Conservation (phyloP, 768 basidiomycete genomes). For the Suillus paluster region DNA sequence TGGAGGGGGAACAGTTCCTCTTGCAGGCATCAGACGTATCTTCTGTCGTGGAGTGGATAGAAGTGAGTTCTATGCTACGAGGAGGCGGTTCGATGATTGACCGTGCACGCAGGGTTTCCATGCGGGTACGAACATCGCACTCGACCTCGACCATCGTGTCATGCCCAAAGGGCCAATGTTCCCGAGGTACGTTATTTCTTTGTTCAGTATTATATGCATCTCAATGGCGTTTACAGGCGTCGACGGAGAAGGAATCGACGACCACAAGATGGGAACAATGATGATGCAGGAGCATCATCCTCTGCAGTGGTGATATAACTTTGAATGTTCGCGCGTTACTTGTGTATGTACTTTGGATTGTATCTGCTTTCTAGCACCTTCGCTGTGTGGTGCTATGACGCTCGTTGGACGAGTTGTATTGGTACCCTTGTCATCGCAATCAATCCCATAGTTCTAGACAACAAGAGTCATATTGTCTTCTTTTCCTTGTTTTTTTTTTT, state of each 20-base stretch:
- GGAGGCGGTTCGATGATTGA: slow-evolving; percentile 11
- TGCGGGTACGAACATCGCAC: slow-evolving; percentile 87
- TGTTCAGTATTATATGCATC: background rate
- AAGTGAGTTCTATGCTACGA: slow-evolving; percentile 52
- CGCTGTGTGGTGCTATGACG: background rate
- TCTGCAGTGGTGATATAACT: background rate
- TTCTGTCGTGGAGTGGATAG: slow-evolving; percentile 94
- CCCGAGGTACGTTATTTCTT: slow-evolving; percentile 57
- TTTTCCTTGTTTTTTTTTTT: no score
- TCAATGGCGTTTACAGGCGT: slow-evolving; percentile 21
- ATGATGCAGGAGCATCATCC: background rate
- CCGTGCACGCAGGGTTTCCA: slow-evolving; percentile 70
- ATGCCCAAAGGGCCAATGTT: slow-evolving; percentile 93
- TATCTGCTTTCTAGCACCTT: no score
- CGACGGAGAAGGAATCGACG: slow-evolving; percentile 34
- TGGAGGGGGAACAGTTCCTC: slow-evolving; percentile 97
- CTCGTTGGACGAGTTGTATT: slow-evolving; percentile 3
- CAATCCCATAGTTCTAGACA: background rate
- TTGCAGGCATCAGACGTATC: slow-evolving; percentile 85
- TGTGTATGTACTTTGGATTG: background rate
- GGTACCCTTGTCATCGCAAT: background rate
- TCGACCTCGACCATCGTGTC: slow-evolving; percentile 88
- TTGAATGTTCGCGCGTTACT: background rate
- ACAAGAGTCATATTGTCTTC: background rate
- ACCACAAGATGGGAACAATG: slow-evolving; percentile 14